Conservation (phyloP, 805 yeast species). For the Yamadazyma phyllophila region DNA sequence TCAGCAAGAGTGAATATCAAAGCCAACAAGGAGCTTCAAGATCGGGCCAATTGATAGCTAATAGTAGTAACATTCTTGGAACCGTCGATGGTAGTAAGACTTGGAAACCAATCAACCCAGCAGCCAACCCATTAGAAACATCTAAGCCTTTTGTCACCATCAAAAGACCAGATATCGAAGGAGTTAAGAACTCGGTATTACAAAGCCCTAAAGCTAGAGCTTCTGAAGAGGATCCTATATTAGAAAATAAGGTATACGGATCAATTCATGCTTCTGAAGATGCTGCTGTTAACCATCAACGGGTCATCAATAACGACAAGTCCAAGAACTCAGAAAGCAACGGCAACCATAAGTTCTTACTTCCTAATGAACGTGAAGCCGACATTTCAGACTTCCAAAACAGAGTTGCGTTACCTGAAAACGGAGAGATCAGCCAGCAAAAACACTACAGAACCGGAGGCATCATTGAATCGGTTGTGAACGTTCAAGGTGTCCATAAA, state of each 20-base stretch:
- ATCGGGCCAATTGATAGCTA: slow-evolving; percentile 4
- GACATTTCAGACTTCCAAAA: slow-evolving; percentile 23
- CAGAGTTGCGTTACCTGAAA: slow-evolving; percentile 10
- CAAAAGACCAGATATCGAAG: slow-evolving; percentile 48
- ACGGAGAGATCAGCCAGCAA: slow-evolving; percentile 31
- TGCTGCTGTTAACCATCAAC: slow-evolving; percentile 28
- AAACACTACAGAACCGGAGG: slow-evolving; percentile 54
- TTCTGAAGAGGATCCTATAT: background rate
- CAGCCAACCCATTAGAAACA: slow-evolving; percentile 67
- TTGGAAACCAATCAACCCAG: slow-evolving; percentile 61
- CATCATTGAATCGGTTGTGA: slow-evolving; percentile 78
- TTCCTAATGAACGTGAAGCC: slow-evolving; percentile 24
- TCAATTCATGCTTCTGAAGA: slow-evolving; percentile 47
- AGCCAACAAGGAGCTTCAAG: background rate
- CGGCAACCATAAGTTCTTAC: slow-evolving; percentile 20
- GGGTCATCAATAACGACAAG: background rate
- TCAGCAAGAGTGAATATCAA: background rate
- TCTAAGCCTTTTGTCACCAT: slow-evolving; percentile 65
- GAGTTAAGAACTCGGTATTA: slow-evolving; percentile 19
- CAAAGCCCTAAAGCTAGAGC: slow-evolving; percentile 17
- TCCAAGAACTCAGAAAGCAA: slow-evolving; percentile 13
- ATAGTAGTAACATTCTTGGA: slow-evolving; percentile 10
- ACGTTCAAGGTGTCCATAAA: slow-evolving; percentile 79
- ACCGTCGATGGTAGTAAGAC: slow-evolving; percentile 19
- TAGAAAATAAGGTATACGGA: slow-evolving; percentile 21